Evolutionary conservation across 306 rosid species (phyloP).

Genomic region (Trichosanthes cucumerina): DNA sequence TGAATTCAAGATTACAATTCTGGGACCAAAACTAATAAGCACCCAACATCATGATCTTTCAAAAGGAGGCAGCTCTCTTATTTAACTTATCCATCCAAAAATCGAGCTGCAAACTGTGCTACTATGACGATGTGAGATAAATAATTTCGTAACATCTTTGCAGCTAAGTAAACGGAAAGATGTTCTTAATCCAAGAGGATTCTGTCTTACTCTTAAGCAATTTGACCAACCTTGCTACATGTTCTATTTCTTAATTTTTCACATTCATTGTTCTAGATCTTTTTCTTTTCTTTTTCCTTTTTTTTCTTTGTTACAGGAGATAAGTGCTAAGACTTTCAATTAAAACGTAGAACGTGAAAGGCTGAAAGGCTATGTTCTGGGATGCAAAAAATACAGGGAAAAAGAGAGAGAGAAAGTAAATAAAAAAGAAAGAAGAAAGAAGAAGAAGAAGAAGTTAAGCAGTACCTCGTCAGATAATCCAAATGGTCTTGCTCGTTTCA

Average conservation of each 20-base stretch:
- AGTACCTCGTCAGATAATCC: conserved; percentile 85
- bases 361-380: background rate
- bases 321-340: background rate
- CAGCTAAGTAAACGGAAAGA: background rate
- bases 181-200: background rate
- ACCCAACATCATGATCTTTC: background rate
- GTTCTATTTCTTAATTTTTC: background rate
- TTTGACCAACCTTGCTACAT: background rate
- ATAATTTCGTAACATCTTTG: background rate
- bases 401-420: background rate
- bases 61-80: background rate
- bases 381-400: background rate
- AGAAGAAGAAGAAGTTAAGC: background rate
- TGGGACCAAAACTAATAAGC: background rate
- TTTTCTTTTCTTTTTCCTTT: background rate
- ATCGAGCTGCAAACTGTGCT: background rate
- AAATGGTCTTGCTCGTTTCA: conserved; percentile 91
- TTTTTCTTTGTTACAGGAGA: background rate
- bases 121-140: background rate
- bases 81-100: background rate
- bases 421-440: background rate
- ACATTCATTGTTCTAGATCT: background rate
- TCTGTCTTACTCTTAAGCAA: background rate
- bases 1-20: background rate
- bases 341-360: background rate